These are phyloP conservation scores for Cyclotella choctawhatcheeana DNA, from an alignment of 108 stramenopile species.

Conservation along the genomic window DNA sequence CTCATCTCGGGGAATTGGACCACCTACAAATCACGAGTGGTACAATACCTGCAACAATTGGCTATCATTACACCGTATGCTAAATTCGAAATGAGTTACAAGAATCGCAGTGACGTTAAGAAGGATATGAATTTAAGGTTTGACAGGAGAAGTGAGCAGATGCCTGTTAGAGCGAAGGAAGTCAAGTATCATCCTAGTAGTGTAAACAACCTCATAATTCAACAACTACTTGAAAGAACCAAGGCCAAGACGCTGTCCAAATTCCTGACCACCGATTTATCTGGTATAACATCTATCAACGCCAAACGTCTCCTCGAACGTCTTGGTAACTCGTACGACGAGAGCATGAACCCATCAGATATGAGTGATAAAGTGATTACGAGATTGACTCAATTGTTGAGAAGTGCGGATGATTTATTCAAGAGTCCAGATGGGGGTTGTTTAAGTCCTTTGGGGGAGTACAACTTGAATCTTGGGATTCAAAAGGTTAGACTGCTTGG, in stretches of 20 bases:
- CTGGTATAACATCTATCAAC: slow-evolving; percentile 63
- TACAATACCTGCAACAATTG: slow-evolving; percentile 93
- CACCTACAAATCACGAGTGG: slow-evolving; percentile 88
- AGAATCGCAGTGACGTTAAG: slow-evolving; percentile 61
- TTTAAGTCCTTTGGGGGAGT: slow-evolving; percentile 94
- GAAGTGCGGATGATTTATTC: slow-evolving; percentile 76
- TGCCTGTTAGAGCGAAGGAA: slow-evolving; percentile 88
- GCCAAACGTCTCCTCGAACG: slow-evolving; percentile 73
- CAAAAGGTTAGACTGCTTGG: too few species aligned
- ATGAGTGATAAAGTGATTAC: slow-evolving; percentile 79
- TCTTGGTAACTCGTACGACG: slow-evolving; percentile 56
- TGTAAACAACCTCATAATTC: slow-evolving; percentile 93
- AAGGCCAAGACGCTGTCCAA: slow-evolving; percentile 69
- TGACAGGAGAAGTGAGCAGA: slow-evolving; percentile 87
- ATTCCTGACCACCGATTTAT: slow-evolving; percentile 82
- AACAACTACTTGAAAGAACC: slow-evolving; percentile 87
- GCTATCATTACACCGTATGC: slow-evolving; percentile 98
- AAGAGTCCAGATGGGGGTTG: slow-evolving; percentile 92
- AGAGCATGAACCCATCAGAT: slow-evolving; percentile 55
- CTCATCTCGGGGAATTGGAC: slow-evolving; percentile 93
- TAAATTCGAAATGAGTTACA: slow-evolving; percentile 71
- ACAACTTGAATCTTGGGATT: slow-evolving; percentile 97
- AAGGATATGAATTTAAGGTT: slow-evolving; percentile 71
- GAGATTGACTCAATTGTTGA: slow-evolving; percentile 84
- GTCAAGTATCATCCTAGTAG: slow-evolving; percentile 95